These are phyloP conservation scores for Alternaria sp. DNA, from an alignment of 2,329 filamentous ascomycete species.

Conservation along the genomic window DNA sequence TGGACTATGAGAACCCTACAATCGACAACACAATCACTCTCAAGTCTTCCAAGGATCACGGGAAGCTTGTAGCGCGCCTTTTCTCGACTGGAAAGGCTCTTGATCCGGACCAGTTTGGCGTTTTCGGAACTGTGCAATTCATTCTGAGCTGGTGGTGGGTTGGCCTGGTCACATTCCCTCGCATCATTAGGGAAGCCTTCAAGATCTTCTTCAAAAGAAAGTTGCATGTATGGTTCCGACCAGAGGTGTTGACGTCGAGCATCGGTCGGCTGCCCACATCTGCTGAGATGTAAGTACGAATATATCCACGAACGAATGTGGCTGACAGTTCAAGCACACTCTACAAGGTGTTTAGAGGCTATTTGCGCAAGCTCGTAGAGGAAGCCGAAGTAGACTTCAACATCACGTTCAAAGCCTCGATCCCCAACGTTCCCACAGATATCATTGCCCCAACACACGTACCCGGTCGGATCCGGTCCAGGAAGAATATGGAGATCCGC, in stretches of 20 bases:
- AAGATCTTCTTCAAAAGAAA: constrained; percentile 64
- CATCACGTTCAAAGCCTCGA: constrained; percentile 65
- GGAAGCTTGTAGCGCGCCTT: constrained; percentile 69
- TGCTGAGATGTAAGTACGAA: constrained; percentile 55
- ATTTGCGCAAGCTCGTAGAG: constrained; percentile 59
- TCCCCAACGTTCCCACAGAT: constrained; percentile 44
- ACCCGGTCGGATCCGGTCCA: constrained; percentile 11
- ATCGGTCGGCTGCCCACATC: constrained; percentile 63
- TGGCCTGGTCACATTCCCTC: constrained; percentile 70
- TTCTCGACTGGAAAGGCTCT: constrained; percentile 62
- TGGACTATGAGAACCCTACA: constrained; percentile 40
- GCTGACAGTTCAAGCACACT: constrained; percentile 39
- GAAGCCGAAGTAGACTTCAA: constrained; percentile 56
- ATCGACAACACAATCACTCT: constrained; percentile 70
- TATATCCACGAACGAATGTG: not conserved
- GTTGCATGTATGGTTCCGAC: constrained; percentile 71
- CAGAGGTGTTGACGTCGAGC: constrained; percentile 67
- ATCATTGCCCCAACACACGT: constrained; percentile 34
- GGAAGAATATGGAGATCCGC: constrained; percentile 62
- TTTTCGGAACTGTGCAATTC: constrained; percentile 58
- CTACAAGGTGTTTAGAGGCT: constrained; percentile 52
- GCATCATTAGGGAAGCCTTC: constrained; percentile 69
- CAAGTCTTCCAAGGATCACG: constrained; percentile 65
- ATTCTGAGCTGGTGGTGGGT: constrained; percentile 71
- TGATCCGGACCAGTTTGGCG: constrained; percentile 60